A percentile compares a stretch with the other conserved stretches of the same genome.
Conservation (phyloP, 495 filamentous ascomycete species). For the Entonaema liquescens region DNA sequence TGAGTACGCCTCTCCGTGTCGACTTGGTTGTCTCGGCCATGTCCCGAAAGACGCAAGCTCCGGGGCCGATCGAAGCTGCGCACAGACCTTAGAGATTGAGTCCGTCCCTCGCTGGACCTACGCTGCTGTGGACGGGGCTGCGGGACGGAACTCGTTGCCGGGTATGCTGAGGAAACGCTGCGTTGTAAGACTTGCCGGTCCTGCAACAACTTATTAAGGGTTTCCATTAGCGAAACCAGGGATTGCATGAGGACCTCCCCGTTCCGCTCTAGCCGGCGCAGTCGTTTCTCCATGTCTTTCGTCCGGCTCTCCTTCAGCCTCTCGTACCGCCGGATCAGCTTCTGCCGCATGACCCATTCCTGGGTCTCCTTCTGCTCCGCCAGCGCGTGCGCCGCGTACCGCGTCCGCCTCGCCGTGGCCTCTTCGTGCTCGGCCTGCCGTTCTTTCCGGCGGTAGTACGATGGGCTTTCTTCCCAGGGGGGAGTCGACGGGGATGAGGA, state of each 20-base stretch:
- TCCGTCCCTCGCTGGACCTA: neutral
- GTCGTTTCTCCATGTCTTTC: conserved; percentile 47
- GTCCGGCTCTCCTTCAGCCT: conserved; percentile 43
- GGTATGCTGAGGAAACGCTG: conserved; percentile 1
- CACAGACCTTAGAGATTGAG: conserved; percentile 18
- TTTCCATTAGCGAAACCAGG: conserved; percentile 47
- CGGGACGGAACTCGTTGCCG: neutral
- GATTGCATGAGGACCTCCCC: conserved; percentile 45
- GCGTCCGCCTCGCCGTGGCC: conserved; percentile 19
- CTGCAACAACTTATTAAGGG: conserved; percentile 40
- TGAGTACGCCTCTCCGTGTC: neutral
- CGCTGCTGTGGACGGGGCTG: neutral
- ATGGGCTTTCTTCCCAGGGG: conserved; percentile 21
- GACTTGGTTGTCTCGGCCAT: neutral
- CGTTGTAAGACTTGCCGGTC: conserved; percentile 26
- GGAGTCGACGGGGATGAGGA: conserved; percentile 16
- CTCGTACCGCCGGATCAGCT: conserved; percentile 47
- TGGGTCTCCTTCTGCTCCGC: conserved; percentile 25
- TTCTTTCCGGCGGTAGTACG: conserved; percentile 31
- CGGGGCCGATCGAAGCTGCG: conserved; percentile 11
- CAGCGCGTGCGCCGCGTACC: conserved; percentile 23
- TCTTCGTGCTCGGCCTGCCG: conserved; percentile 29
- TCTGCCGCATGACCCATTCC: conserved; percentile 31
- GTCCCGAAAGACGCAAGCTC: neutral
- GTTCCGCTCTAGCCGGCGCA: conserved; percentile 47